Evolutionary conservation across 768 basidiomycete genomes (phyloP).

Genomic region (Boletus sp.): DNA sequence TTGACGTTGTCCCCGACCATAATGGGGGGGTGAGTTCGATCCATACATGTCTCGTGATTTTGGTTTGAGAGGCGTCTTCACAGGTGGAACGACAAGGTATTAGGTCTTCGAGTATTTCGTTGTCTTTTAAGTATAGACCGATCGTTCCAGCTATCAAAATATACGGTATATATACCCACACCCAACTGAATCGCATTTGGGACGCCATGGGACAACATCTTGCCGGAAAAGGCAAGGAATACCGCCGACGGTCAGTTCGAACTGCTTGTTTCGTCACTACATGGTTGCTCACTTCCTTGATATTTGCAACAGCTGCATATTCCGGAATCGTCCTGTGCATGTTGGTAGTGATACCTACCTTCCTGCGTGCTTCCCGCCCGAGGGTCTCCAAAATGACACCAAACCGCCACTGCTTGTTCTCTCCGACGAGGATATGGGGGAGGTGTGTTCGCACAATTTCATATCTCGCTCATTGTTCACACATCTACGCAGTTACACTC

Average conservation of each 20-base stretch:
- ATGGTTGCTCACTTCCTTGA: not conserved
- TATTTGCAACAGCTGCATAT: constrained; percentile 40
- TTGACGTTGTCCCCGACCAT: constrained; percentile 44
- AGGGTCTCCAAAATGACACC: constrained; percentile 20
- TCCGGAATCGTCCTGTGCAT: constrained; percentile 34
- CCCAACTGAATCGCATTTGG: constrained; percentile 48
- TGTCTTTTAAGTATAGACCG: not conserved
- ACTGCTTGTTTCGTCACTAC: not conserved
- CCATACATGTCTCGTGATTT: not conserved
- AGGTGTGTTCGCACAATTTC: constrained; percentile 34
- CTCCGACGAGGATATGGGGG: constrained; percentile 43
- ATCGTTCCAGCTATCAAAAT: constrained; percentile 40
- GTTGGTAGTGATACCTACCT: constrained; percentile 42
- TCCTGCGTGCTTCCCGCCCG: constrained; percentile 52
- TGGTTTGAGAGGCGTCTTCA: constrained; percentile 5
- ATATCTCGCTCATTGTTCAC: not conserved
- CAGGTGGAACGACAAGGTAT: constrained; percentile 42
- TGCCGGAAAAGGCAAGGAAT: constrained; percentile 46
- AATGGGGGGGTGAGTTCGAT: constrained; percentile 26
- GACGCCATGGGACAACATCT: constrained; percentile 42
- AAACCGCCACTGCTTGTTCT: constrained; percentile 29
- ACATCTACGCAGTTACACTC: constrained; percentile 45
- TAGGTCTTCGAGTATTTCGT: not conserved
- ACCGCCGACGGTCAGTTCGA: constrained; percentile 45
- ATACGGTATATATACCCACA: constrained; percentile 50